Evolutionary conservation across 2,329 filamentous ascomycete species (phyloP).

Genomic region (Diplodia scrobiculata): DNA sequence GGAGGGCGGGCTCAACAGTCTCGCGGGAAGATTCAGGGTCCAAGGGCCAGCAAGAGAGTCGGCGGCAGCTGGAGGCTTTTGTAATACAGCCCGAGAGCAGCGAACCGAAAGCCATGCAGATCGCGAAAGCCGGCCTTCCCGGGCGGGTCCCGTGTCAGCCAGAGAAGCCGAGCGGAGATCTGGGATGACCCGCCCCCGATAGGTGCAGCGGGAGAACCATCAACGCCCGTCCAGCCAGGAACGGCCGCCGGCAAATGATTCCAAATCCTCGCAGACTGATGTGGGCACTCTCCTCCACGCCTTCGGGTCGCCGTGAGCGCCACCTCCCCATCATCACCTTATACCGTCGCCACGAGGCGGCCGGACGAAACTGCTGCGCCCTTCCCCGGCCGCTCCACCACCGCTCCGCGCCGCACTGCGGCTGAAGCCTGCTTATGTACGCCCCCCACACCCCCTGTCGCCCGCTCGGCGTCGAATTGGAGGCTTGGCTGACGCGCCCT

Average conservation of each 20-base stretch:
- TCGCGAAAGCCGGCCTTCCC: conserved; percentile 27
- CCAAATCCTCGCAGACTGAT: conserved; percentile 22
- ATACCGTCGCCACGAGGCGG: neutral
- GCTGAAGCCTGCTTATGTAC: conserved; percentile 14
- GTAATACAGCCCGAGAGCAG: conserved; percentile 22
- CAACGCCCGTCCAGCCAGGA: neutral
- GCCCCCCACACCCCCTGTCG: conserved; percentile 12
- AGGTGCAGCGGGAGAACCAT: neutral
- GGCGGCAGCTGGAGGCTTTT: conserved; percentile 27
- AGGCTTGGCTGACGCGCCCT: conserved; percentile 25
- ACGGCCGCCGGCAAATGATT: conserved; percentile 3
- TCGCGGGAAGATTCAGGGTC: conserved; percentile 6
- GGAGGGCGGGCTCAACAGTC: conserved; percentile 14
- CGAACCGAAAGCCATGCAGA: conserved; percentile 17
- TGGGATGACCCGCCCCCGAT: conserved; percentile 16
- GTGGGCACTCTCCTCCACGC: conserved; percentile 8
- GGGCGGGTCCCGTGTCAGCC: conserved; percentile 25
- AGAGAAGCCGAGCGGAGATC: conserved; percentile 1
- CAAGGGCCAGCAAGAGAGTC: conserved; percentile 15
- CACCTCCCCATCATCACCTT: conserved; percentile 14
- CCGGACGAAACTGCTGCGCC: conserved; percentile 1
- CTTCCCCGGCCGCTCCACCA: conserved; percentile 8
- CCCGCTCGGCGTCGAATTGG: conserved; percentile 11
- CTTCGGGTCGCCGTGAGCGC: conserved; percentile 17
- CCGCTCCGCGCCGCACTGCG: neutral